Base-by-base conservation (phyloP, 2,329 filamentous ascomycete genomes). In the Fusarium tanahbumbuense region DNA sequence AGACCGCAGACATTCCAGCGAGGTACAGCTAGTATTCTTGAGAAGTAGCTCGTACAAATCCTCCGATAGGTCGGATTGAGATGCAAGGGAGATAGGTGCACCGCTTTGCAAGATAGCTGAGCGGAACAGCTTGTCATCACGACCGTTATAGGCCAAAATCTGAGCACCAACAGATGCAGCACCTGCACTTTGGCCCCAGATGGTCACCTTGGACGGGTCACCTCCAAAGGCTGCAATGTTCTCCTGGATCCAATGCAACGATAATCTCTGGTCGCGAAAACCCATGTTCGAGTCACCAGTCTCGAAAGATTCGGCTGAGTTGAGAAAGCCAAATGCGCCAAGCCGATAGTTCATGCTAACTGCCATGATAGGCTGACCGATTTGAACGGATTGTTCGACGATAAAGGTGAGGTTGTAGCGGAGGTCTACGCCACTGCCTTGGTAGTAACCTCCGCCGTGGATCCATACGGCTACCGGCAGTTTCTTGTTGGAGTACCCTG, bases 371-470 rank as follows among this genome's bases (percentile, higher is more conserved):
- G 71, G 70, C 50, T 82, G 81, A 54, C 81, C 81, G 18, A 82
- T 82, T 5, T 76, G 65, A 3, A 59, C 47, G 5, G 60, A 81
- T 76, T 15, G 81, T 79, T 60, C 81, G 2, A 91, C 85, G 37
- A 90, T 83, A 62, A 84, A 87, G 16, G 85, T 86, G 53, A 89
- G 80, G 73, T 91, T 90, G 75, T 91, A 91, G 27, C 86, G 81
- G 22, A 81, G 73, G 58, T 87, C 83, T 67, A 70, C 22, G 72
- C 80, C 55, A 7, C 81, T 80, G 4, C 85, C 86, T 71, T 66
- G 56, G 12, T 28, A 57, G 20, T 60, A 83, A 6, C 81, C 82
- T 40, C 83, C 83, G 34, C 83, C 72, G 20, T 75, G 70, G 2
- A 76, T 72, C 63, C 62, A 75, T 8, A 75, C 55, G 0, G 57